A percentile compares a stretch with the other conserved stretches of the same genome.
Evolutionary conservation across 768 basidiomycete species (phyloP).

Genomic region (Trametes villosa): DNA sequence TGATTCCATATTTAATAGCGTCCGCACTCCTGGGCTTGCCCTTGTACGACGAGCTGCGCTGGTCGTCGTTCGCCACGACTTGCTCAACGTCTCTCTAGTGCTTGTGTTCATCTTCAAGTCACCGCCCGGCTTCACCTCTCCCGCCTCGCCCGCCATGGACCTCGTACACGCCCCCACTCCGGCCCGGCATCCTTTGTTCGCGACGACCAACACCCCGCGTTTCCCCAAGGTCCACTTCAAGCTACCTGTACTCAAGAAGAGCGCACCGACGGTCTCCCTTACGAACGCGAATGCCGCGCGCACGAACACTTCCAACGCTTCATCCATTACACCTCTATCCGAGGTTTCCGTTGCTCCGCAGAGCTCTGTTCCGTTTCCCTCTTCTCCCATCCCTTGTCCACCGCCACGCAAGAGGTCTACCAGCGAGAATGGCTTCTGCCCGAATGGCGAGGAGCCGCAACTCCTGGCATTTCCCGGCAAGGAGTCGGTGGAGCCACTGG

Average conservation of each 20-base stretch:
- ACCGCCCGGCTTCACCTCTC: not conserved
- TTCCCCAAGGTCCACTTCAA: slow-evolving; percentile 23
- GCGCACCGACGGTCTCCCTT: slow-evolving; percentile 43
- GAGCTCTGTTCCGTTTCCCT: slow-evolving; percentile 44
- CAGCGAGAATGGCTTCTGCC: slow-evolving; percentile 21
- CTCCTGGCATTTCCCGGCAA: not conserved
- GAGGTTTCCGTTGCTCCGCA: not conserved
- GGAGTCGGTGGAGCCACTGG: not conserved
- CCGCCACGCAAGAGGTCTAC: slow-evolving; percentile 14
- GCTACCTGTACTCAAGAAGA: slow-evolving; percentile 33
- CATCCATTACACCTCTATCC: not conserved
- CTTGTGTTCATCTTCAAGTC: not conserved
- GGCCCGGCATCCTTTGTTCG: slow-evolving; percentile 6
- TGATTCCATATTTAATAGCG: slow-evolving; percentile 7
- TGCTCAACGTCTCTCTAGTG: not conserved
- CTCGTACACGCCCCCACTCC: slow-evolving; percentile 5
- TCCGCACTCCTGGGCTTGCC: not conserved
- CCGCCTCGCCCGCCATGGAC: slow-evolving; percentile 8
- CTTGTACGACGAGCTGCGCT: slow-evolving; percentile 21
- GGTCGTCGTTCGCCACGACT: slow-evolving; percentile 20
- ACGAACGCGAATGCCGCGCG: slow-evolving; percentile 38
- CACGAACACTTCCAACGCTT: slow-evolving; percentile 2
- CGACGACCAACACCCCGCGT: slow-evolving; percentile 16
- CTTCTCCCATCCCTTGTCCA: slow-evolving; percentile 29
- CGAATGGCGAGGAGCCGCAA: slow-evolving; percentile 24